Evolutionary conservation across 495 filamentous ascomycete species (phyloP), one percentile per base, ranked within the genome.

Genomic region (Annulohypoxylon bovei): DNA sequence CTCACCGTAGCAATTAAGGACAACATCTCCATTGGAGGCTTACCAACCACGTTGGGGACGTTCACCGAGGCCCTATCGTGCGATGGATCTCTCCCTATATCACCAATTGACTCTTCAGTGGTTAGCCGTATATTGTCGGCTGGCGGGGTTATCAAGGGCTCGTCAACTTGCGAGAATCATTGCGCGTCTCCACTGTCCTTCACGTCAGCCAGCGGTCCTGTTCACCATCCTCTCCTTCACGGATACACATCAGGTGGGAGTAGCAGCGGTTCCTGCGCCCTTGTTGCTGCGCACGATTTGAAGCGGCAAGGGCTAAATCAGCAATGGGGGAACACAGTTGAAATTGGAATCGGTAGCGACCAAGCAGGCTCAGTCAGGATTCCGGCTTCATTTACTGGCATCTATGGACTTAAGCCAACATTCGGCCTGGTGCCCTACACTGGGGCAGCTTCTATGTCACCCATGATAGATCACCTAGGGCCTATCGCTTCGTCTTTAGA

Each of bases 331-430:
- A 46, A 52, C 20, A 39, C 22, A 3, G 59, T 53, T 22, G 59
- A 62, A 52, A 18, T 62, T 20, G 59, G 20, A 62, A 28, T 62
- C 12, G 62, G 62, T 27, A 56, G 62, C 16, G 82, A 85, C 61
- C 84, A 81, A 0, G 83, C 94, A 22, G 94, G 94, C 52, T 92
- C 88, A 55, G 89, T 96, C 60, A 87, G 94, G 6, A 88, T 96
- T 57, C 32, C 69, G 11, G 74, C 78, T 4, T 71, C 72, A 7
- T 67, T 69, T 33, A 77, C 71, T 8, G 80, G 80, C 9, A 58
- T 79, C 30, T 71, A 75, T 16, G 80, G 80, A 8, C 72, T 82
- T 20, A 82, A 82, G 61, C 76, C 80, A 8, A 72, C 69, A 4
- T 79, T 7, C 44, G 69, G 69, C 12, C 46, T 72, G 16, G 69